Base-by-base conservation (phyloP, 495 filamentous ascomycete species). In the Penicillium bovifimosum region DNA sequence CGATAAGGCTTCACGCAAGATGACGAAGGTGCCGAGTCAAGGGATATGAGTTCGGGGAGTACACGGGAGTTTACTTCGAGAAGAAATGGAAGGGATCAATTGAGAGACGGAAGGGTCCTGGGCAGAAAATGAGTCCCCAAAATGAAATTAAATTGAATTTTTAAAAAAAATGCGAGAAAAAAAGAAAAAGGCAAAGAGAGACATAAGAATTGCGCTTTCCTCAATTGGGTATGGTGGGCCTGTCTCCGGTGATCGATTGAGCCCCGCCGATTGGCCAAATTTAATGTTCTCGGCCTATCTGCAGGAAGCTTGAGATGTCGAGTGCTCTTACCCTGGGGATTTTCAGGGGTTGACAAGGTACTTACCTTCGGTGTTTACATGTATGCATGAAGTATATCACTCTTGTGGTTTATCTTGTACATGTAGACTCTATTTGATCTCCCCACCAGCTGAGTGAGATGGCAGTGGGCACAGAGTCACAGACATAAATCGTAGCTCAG, bases 21-120 rank as follows among this genome's bases (percentile, higher is more conserved):
- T 50, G 48, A 42, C 38, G 48, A 50, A 50, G 34, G 38, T 50
- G 29, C 47, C 47, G 35, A 50, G 11, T 40, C 36, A 50, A 41
- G 38, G 46, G 46, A 29, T 47, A 4, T 24, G 20, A 24, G 20
- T 24, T 24, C 20, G 20, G 20, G 20, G 20, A 24, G 20, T 24
- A 24, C 20, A 17, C 9, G n/a, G 24, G 31, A 34, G 24, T 24
- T 17, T 26, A 42, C 26, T 42, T 42, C 26, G n/a, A 42, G 40
- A 34, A 47, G 44, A 9, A 47, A 47, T 47, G 29, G 32, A 46
- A 46, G 38, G 17, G 2, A 39, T 29, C n/a, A 16, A 29, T 43
- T 16, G 38, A 24, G 10, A 24, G 13, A 10, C 0, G 10, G 41
- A 43, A 8, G 11, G 13, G 40, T 16, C 26, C 35, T 38, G 16